phyloP scores from a whole-genome alignment of 129 eudicot genomes.

The Centella asiatica region DNA sequence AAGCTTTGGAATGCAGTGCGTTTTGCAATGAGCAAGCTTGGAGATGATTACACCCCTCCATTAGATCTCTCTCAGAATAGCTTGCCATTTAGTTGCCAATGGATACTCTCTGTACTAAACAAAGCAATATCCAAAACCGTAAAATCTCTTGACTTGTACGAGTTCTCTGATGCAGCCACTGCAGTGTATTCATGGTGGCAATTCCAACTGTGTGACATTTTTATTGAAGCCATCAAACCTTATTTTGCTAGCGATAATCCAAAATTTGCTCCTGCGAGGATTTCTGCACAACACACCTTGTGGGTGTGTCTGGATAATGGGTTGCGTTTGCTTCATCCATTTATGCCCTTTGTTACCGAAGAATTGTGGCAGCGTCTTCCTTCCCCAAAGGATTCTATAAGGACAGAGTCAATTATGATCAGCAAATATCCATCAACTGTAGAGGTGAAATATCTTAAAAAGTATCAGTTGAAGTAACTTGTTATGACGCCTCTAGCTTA shows the following conservation, averaged over 20 bases:
- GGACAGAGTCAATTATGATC: slow-evolving; percentile 76
- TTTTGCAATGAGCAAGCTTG: slow-evolving; percentile 89
- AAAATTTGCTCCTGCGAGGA: slow-evolving; percentile 30
- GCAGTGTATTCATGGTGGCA: slow-evolving; percentile 92
- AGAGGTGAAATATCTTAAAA: slow-evolving; percentile 35
- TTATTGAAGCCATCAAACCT: slow-evolving; percentile 79
- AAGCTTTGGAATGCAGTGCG: slow-evolving; percentile 89
- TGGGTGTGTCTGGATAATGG: slow-evolving; percentile 90
- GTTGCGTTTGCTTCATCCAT: slow-evolving; percentile 76
- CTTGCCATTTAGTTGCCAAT: slow-evolving; percentile 82
- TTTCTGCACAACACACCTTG: slow-evolving; percentile 64
- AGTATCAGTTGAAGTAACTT: not conserved
- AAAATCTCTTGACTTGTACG: slow-evolving; percentile 53
- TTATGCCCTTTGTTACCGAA: slow-evolving; percentile 92
- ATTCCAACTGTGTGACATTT: slow-evolving; percentile 78
- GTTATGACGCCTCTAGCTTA: too few species aligned
- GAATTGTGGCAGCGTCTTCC: slow-evolving; percentile 98
- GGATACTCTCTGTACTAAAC: slow-evolving; percentile 88
- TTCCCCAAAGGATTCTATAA: slow-evolving; percentile 35
- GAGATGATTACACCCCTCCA: slow-evolving; percentile 80
- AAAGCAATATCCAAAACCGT: slow-evolving; percentile 67
- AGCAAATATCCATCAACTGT: slow-evolving; percentile 57
- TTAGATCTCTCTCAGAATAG: slow-evolving; percentile 26
- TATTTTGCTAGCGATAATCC: slow-evolving; percentile 56
- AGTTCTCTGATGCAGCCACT: slow-evolving; percentile 89